Base-by-base conservation (phyloP, 2,329 filamentous ascomycete genomes). In the Berkeleyomyces basicola region DNA sequence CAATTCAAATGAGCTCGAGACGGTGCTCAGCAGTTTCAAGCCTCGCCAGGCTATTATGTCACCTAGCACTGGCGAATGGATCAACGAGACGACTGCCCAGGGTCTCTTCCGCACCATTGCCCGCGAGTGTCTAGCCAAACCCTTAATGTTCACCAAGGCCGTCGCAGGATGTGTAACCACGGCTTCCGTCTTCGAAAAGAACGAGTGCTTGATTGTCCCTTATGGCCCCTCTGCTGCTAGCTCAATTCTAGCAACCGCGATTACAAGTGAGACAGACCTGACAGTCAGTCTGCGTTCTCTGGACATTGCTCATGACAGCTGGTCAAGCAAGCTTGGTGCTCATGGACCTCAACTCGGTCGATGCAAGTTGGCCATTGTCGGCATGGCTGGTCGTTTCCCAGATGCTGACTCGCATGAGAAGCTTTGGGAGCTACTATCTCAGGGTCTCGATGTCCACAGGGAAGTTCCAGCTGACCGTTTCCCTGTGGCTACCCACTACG, bases 341-440 rank as follows among this genome's bases (percentile, higher is more conserved):
- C 77, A 79, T 66, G 78, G 78, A 11, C 9, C 71, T 73, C 11
- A 70, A 66, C 64, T 67, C 7, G 75, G 74, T 11, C 74, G 81
- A 68, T 81, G 82, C 70, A 91, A 90, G 72, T 82, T 95, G 66
- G 90, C 90, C 63, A 90, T 95, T 66, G 86, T 95, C 42, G 90
- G 90, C 61, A 75, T 73, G 67, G 73, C 73, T 0, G 77, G 77
- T 39, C 70, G 77, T 0, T 74, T 78, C 31, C 75, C 77, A 0
- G 76, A 76, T 4, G 72, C 71, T 3, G 72, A 72, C 0, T 71
- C 66, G 9, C 72, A 73, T 3, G 72, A 73, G n/a, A 72, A 72
- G 59, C 71, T 77, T 72, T 89, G 86, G 85, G 80, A 87, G 42
- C 74, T 89, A 1, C 75, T 90, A 7, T 78, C 82, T 67, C 79